Evolutionary conservation across 192 early-diverging fungal genomes (phyloP).

Genomic region (Rhizoclosmatium sp.): DNA sequence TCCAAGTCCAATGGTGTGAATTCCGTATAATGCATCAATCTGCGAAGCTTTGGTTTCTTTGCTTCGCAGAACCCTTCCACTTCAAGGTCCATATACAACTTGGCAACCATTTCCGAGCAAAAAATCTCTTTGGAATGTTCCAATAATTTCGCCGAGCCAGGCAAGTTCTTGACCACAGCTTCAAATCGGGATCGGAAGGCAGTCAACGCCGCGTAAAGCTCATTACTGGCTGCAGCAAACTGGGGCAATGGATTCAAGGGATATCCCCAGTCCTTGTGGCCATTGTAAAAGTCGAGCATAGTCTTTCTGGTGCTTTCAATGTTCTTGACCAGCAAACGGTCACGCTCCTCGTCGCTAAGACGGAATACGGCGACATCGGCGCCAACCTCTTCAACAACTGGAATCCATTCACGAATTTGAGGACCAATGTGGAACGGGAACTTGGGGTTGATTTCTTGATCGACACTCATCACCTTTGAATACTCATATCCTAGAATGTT

Average conservation of each 20-base stretch:
- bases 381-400: constrained; percentile 34
- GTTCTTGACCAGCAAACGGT: constrained; percentile 5
- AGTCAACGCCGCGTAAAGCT: constrained; percentile 17
- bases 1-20: constrained; percentile 39
- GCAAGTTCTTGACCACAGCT: neutral
- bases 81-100: constrained; percentile 8
- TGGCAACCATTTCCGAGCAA: constrained; percentile 36
- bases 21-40: constrained; percentile 17
- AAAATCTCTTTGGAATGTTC: constrained; percentile 22
- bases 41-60: neutral
- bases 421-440: constrained; percentile 39
- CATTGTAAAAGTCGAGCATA: constrained; percentile 13
- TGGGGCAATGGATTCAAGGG: constrained; percentile 38
- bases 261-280: constrained; percentile 32
- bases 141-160: neutral
- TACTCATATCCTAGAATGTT: constrained; percentile 37
- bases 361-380: constrained; percentile 43
- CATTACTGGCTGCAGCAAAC: constrained; percentile 37
- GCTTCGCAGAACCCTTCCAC: constrained; percentile 23
- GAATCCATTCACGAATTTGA: constrained; percentile 36
- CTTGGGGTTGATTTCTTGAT: constrained; percentile 33
- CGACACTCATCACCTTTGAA: constrained; percentile 22
- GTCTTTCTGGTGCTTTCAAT: constrained; percentile 1
- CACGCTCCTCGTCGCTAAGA: constrained; percentile 12
- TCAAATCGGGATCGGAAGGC: neutral